Percentiles rank a stretch among this genome's conserved stretches.
Evolutionary conservation across 192 early-diverging fungal species (phyloP).

Genomic region (Coemansia sp.): DNA sequence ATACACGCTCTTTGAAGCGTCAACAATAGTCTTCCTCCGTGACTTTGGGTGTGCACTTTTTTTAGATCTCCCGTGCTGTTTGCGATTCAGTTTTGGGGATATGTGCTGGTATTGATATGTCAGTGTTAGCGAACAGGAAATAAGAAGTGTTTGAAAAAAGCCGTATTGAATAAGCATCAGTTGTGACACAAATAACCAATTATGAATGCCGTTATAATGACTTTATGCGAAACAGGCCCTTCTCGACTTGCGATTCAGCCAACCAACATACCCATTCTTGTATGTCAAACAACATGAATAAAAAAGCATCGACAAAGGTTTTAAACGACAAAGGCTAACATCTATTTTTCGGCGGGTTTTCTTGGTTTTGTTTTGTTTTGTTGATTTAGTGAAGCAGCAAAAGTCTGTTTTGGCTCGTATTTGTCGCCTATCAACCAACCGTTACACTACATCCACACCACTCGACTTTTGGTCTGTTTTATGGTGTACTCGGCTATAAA

Average conservation of each 20-base stretch:
- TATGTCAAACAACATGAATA: not conserved
- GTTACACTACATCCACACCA: not conserved
- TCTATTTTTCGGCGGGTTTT: not conserved
- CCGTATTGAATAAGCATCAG: no score
- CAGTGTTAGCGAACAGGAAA: not conserved
- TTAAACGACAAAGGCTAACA: not conserved
- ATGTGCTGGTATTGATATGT: not conserved
- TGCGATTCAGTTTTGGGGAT: no score
- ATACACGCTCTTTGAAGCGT: not conserved
- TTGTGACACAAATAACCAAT: not conserved
- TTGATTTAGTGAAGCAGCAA: not conserved
- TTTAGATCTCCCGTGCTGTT: no score
- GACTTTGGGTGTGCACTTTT: not conserved
- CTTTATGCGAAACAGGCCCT: not conserved
- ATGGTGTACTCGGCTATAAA: not conserved
- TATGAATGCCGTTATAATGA: not conserved
- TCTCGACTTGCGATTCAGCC: not conserved
- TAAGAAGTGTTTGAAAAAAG: not conserved
- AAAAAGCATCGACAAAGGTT: not conserved
- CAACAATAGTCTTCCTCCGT: not conserved
- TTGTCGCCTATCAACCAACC: not conserved
- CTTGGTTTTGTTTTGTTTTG: not conserved
- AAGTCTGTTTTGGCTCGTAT: not conserved
- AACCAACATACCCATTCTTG: constrained; percentile 1
- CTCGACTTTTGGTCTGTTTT: not conserved